Evolutionary conservation across 1,284 basidiomycete species (phyloP).

Genomic region (Anthracocystis panici-leucophaei): DNA sequence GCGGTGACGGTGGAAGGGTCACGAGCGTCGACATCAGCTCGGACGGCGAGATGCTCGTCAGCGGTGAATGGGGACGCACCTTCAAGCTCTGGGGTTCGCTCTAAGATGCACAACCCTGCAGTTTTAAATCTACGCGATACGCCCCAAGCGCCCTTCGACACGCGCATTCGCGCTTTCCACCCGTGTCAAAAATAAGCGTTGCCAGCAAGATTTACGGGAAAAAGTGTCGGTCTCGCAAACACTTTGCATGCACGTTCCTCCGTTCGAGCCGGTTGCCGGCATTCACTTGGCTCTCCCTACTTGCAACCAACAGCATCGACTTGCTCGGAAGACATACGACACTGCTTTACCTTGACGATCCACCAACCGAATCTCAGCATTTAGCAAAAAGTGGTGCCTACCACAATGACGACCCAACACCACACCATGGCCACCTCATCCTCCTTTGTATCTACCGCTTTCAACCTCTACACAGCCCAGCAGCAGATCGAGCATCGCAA

Average conservation of each 20-base stretch:
- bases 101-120: constrained; percentile 7
- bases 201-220: constrained; percentile 14
- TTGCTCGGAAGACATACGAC: too few species aligned
- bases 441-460: constrained; percentile 24
- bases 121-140: constrained; percentile 6
- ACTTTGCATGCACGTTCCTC: constrained; percentile 18
- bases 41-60: constrained; percentile 54
- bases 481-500: constrained; percentile 35
- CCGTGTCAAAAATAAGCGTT: neutral
- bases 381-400: neutral
- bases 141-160: constrained; percentile 2
- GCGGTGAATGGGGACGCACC: constrained; percentile 59
- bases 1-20: constrained; percentile 94
- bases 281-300: neutral
- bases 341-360: neutral
- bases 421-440: constrained; percentile 15
- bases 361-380: neutral
- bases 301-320: too few species aligned
- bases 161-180: neutral
- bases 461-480: constrained; percentile 28
- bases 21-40: constrained; percentile 89
- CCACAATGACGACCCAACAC: constrained; percentile 1
- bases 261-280: neutral
- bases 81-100: constrained; percentile 60
- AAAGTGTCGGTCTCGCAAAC: constrained; percentile 23